These are phyloP conservation scores for Coprinopsis sp. DNA, from an alignment of 768 basidiomycete genomes.

Conservation along the genomic window DNA sequence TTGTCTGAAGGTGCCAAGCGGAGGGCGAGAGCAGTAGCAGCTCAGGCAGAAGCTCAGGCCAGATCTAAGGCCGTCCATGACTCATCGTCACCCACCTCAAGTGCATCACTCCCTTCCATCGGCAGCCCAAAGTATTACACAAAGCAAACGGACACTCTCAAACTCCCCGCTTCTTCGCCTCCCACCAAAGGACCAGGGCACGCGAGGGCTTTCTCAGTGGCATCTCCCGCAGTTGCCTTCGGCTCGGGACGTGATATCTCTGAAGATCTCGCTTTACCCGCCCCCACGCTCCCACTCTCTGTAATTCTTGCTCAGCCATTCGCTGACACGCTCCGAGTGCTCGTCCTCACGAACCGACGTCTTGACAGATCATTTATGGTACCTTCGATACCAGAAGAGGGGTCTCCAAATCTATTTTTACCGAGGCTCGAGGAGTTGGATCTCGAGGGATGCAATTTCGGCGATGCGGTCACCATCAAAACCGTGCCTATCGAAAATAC, in stretches of 20 bases:
- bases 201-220: slow-evolving; percentile 55
- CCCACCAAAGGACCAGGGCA: slow-evolving; percentile 49
- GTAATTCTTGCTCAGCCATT: slow-evolving; percentile 58
- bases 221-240: slow-evolving; percentile 12
- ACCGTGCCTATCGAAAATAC: slow-evolving; percentile 21
- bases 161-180: slow-evolving; percentile 57
- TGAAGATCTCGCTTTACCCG: slow-evolving; percentile 52
- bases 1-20: slow-evolving; percentile 70
- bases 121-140: slow-evolving; percentile 58
- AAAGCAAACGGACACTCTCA: slow-evolving; percentile 51
- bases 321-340: slow-evolving; percentile 49
- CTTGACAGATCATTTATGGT: slow-evolving; percentile 61
- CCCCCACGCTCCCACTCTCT: slow-evolving; percentile 63
- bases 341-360: slow-evolving; percentile 61
- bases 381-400: slow-evolving; percentile 33
- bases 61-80: not conserved
- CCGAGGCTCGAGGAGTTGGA: slow-evolving; percentile 70
- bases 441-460: slow-evolving; percentile 68
- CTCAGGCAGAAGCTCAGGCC: slow-evolving; percentile 23
- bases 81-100: slow-evolving; percentile 7
- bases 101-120: slow-evolving; percentile 34
- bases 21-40: slow-evolving; percentile 54
- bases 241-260: slow-evolving; percentile 20
- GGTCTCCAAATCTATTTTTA: slow-evolving; percentile 40
- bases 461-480: slow-evolving; percentile 51